Evolutionary conservation across 805 yeast genomes (phyloP).

Genomic region (Metschnikowia kofuensis): DNA sequence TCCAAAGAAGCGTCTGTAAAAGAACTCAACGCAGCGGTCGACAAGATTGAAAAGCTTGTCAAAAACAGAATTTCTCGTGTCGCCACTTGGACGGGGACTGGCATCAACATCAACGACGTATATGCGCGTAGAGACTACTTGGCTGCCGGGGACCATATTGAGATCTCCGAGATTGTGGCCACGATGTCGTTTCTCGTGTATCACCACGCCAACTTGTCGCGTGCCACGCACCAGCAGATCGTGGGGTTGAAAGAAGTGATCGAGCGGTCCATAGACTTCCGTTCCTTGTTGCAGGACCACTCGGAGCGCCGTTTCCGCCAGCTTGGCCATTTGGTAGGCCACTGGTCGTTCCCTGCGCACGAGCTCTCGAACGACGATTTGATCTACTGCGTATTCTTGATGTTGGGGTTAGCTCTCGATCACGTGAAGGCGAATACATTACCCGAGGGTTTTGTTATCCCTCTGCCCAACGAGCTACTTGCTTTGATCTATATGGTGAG

Average conservation of each 20-base stretch:
- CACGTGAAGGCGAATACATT: constrained; percentile 17
- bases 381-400: constrained; percentile 53
- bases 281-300: constrained; percentile 24
- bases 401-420: constrained; percentile 46
- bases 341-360: constrained; percentile 74
- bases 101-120: constrained; percentile 20
- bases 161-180: constrained; percentile 25
- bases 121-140: constrained; percentile 5
- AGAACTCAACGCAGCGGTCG: constrained; percentile 21
- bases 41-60: constrained; percentile 23
- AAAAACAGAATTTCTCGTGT: constrained; percentile 36
- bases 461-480: constrained; percentile 44
- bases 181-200: constrained; percentile 36
- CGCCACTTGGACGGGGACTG: constrained; percentile 44
- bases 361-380: constrained; percentile 63
- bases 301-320: constrained; percentile 23
- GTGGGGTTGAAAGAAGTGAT: constrained; percentile 24
- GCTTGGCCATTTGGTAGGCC: constrained; percentile 44
- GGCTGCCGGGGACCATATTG: constrained; percentile 6
- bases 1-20: constrained; percentile 9
- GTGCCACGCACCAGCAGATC: constrained; percentile 21
- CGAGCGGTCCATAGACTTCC: constrained; percentile 30
- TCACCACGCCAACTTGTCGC: constrained; percentile 25
- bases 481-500: constrained; percentile 65
- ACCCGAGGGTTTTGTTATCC: constrained; percentile 13